Base-by-base conservation (phyloP, 139 green algal species). In the Zygnema circumcarinatum region DNA sequence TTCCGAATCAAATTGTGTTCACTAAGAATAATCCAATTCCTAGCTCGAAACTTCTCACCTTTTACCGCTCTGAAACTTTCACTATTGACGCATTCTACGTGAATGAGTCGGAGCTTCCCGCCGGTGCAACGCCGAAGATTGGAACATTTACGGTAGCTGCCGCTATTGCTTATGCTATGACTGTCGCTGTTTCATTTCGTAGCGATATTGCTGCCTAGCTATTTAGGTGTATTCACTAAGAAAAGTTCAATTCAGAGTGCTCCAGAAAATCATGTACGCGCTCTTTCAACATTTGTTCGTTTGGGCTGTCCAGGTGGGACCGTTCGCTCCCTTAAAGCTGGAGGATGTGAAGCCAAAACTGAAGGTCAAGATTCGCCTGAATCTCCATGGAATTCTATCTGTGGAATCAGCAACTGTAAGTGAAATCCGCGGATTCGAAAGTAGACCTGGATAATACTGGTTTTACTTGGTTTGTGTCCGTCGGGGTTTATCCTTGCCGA, bases 11-110 rank as follows among this genome's bases (percentile, higher is more conserved):
- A 39, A 33, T 40, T 35, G 67, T 94, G 25, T 92, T 92, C 81
- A 56, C 84, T 1, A 52, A 75, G n/a, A 62, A 76, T 76, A 93
- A 92, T 86, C 74, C 91, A 76, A 92, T 98, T 72, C 97, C 97
- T 20, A 92, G 75, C 83, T 93, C 93, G 81, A 99, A 99, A 92
- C 94, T 96, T 88, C 93, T 99, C 32, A 98, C 95, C 16, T 97
- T 99, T 85, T 92, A 95, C 84, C 94, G 96, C 80, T 91, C 74
- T 32, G 93, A 95, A 87, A 91, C 95, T 38, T 98, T 98, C 90
- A 90, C 82, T 1, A 84, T 99, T 16, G 89, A 91, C 2, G 94
- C 95, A 0, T 82, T 89, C 38, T 98, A 98, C 86, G 93, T 86
- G 3, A 82, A 88, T 35, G 81, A 91, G 89, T 0, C 81, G 32